Conservation (phyloP, 1,139 yeast species). For the Yueomyces sp. region DNA sequence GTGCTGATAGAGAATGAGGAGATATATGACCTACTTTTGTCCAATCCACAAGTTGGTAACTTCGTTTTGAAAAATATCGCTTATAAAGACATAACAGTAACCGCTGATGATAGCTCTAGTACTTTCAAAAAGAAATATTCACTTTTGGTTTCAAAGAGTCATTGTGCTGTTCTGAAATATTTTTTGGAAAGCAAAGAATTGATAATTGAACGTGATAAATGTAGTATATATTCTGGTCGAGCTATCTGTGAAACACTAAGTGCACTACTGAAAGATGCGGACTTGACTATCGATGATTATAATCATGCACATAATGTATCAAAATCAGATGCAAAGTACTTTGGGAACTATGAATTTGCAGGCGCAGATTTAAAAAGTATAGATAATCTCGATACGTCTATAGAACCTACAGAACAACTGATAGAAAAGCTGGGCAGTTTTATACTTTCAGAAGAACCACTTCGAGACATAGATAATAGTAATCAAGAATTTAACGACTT, state of each 20-base stretch:
- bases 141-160: constrained; percentile 4
- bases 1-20: constrained; percentile 7
- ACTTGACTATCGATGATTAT: no score
- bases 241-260: neutral
- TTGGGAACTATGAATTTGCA: constrained; percentile 5
- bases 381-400: constrained; percentile 1
- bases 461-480: constrained; percentile 1
- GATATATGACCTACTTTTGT: constrained; percentile 2
- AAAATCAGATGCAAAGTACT: neutral
- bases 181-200: constrained; percentile 6
- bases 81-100: neutral
- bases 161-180: constrained; percentile 7
- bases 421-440: constrained; percentile 10
- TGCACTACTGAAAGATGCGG: neutral
- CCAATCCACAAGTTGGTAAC: neutral
- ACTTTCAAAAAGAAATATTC: no score
- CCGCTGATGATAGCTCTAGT: neutral
- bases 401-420: constrained; percentile 15
- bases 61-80: neutral
- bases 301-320: no score
- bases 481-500: neutral
- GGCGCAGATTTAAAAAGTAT: constrained; percentile 4
- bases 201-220: constrained; percentile 1
- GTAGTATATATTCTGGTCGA: neutral
- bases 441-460: neutral